Conservation (phyloP, 345 rosid species). For the Ceriops tagal region DNA sequence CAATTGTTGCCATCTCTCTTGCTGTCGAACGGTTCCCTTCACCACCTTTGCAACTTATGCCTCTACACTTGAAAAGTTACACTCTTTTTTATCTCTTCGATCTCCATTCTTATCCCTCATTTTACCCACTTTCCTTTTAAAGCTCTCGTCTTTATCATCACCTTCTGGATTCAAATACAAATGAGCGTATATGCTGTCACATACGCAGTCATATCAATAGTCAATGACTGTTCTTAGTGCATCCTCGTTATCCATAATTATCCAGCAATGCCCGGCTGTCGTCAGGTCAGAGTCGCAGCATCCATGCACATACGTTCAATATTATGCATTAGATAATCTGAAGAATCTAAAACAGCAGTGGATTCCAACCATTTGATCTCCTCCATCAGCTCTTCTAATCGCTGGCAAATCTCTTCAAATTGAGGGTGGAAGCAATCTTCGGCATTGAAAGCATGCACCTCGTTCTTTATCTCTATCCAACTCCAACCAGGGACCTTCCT, state of each 20-base stretch:
- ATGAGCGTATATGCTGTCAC: too few relatives aligned
- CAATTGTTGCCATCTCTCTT: too few relatives aligned
- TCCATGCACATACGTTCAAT: background rate
- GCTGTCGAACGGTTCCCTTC: too few relatives aligned
- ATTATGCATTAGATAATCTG: conserved; percentile 8
- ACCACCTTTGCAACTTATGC: too few relatives aligned
- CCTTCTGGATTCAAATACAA: too few relatives aligned
- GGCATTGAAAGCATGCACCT: conserved; percentile 63
- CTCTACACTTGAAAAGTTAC: too few relatives aligned
- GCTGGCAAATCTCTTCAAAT: conserved; percentile 42
- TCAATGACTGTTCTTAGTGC: too few relatives aligned
- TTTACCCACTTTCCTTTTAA: too few relatives aligned
- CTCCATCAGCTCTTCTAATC: conserved; percentile 38
- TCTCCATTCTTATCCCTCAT: too few relatives aligned
- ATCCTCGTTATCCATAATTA: background rate
- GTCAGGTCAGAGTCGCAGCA: background rate
- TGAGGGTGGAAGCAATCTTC: conserved; percentile 53
- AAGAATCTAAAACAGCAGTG: conserved; percentile 11
- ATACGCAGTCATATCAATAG: too few relatives aligned
- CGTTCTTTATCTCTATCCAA: conserved; percentile 61
- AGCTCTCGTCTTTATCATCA: too few relatives aligned
- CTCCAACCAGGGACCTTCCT: conserved; percentile 87
- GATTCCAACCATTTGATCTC: conserved; percentile 51
- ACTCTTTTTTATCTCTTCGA: too few relatives aligned
- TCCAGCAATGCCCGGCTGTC: background rate